phyloP scores from a whole-genome alignment of 352 stramenopile species.

The Phytophthora cactorum region DNA sequence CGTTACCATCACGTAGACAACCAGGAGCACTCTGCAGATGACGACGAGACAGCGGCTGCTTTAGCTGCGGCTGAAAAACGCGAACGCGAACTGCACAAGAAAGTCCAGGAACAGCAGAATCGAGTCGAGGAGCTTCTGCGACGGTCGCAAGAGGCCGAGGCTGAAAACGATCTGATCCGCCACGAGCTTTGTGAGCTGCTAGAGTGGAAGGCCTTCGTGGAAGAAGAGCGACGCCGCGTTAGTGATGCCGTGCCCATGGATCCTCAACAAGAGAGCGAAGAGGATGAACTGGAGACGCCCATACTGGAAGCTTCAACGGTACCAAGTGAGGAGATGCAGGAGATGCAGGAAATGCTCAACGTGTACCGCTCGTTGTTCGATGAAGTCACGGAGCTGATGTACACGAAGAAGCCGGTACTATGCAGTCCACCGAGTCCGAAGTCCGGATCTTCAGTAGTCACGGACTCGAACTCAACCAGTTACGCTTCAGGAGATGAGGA shows the following conservation, averaged over 20 bases:
- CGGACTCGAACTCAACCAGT: constrained; percentile 69
- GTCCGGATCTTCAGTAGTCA: constrained; percentile 71
- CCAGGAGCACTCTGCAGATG: constrained; percentile 43
- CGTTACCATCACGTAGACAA: constrained; percentile 48
- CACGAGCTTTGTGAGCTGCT: constrained; percentile 72
- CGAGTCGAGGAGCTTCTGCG: constrained; percentile 31
- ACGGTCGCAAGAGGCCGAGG: constrained; percentile 56
- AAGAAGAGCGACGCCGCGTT: constrained; percentile 47
- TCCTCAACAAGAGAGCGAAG: constrained; percentile 24
- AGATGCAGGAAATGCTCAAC: constrained; percentile 67
- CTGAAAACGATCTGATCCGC: constrained; percentile 74
- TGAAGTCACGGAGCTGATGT: constrained; percentile 59
- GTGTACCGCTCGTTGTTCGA: constrained; percentile 74
- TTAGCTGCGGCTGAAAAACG: constrained; percentile 35
- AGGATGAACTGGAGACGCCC: constrained; percentile 24
- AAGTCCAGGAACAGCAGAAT: constrained; percentile 48
- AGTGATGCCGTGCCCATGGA: constrained; percentile 38
- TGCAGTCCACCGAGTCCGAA: constrained; percentile 53
- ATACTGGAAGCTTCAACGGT: constrained; percentile 31
- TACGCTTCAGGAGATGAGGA: constrained; percentile 67
- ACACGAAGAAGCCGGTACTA: constrained; percentile 57
- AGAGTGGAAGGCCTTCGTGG: constrained; percentile 75
- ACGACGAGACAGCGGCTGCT: constrained; percentile 29
- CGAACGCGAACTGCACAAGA: constrained; percentile 51
- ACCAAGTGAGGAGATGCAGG: constrained; percentile 48